These are phyloP conservation scores for Quercus mongolica DNA, from an alignment of 306 rosid species.

Conservation along the genomic window DNA sequence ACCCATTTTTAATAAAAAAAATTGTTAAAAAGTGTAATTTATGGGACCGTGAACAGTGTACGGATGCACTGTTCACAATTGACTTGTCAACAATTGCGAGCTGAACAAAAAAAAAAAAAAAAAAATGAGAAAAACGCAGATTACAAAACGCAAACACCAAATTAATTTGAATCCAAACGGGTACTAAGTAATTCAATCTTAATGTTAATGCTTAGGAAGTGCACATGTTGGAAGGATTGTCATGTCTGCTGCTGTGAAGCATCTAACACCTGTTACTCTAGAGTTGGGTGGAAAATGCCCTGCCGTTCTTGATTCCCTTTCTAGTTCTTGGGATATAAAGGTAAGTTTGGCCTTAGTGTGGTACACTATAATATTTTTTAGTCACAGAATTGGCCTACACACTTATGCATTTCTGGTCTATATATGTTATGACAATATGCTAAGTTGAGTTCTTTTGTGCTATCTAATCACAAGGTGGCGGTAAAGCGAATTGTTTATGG, in stretches of 20 bases:
- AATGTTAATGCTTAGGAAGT: conserved; percentile 44
- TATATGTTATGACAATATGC: not conserved
- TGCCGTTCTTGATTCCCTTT: conserved; percentile 63
- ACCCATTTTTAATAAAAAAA: too few relatives aligned
- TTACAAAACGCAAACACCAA: too few relatives aligned
- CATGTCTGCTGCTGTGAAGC: conserved; percentile 61
- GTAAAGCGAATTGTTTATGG: conserved; percentile 50
- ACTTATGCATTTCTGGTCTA: not conserved
- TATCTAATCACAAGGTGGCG: conserved; percentile 43
- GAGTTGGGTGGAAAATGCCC: conserved; percentile 91
- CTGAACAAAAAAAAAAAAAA: too few relatives aligned
- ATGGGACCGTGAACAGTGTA: too few relatives aligned
- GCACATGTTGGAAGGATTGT: conserved; percentile 48
- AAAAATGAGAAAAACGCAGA: too few relatives aligned
- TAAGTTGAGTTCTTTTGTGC: not conserved
- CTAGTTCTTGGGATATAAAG: conserved; percentile 53
- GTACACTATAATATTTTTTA: not conserved
- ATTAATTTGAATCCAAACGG: too few relatives aligned
- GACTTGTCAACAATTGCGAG: too few relatives aligned
- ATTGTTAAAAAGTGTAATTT: too few relatives aligned
- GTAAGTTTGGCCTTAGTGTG: conserved; percentile 15
- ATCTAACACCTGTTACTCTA: conserved; percentile 70
- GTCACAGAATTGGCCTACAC: too few relatives aligned
- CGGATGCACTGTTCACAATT: too few relatives aligned
- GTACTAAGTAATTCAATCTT: not conserved